Conservation (phyloP, 2,329 filamentous ascomycete species). For the Xylaria digitata region DNA sequence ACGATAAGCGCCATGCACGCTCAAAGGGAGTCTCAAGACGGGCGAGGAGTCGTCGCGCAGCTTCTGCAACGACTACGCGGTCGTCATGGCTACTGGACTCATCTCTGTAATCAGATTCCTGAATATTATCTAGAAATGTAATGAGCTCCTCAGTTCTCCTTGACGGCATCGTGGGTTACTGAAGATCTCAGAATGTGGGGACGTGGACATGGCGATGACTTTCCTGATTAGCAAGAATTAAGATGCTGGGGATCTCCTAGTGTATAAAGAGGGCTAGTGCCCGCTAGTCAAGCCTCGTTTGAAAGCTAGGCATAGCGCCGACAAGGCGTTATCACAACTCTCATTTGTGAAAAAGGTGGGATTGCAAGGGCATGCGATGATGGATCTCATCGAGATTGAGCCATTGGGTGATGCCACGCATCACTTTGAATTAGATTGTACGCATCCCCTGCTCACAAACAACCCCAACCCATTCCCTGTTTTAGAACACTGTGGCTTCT, state of each 20-base stretch:
- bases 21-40: conserved; percentile 35
- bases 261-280: conserved; percentile 17
- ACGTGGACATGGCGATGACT: conserved; percentile 1
- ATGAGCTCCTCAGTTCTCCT: conserved; percentile 17
- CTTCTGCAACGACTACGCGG: conserved; percentile 15
- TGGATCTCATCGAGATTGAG: not conserved
- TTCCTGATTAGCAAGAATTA: conserved; percentile 6
- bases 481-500: not conserved
- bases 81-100: conserved; percentile 11
- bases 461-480: not conserved
- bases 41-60: conserved; percentile 26
- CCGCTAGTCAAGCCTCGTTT: not conserved
- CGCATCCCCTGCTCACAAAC: not conserved
- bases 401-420: not conserved
- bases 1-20: conserved; percentile 31
- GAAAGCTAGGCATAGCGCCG: not conserved
- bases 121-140: conserved; percentile 18
- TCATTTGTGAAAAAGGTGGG: not conserved
- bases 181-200: not conserved
- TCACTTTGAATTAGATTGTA: not conserved
- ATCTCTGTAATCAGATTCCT: conserved; percentile 1
- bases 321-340: not conserved
- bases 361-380: not conserved
- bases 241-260: conserved; percentile 12
- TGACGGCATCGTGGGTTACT: conserved; percentile 16